Evolutionary conservation across 257 asterid species (phyloP).

Genomic region (Eucommia ulmoides): DNA sequence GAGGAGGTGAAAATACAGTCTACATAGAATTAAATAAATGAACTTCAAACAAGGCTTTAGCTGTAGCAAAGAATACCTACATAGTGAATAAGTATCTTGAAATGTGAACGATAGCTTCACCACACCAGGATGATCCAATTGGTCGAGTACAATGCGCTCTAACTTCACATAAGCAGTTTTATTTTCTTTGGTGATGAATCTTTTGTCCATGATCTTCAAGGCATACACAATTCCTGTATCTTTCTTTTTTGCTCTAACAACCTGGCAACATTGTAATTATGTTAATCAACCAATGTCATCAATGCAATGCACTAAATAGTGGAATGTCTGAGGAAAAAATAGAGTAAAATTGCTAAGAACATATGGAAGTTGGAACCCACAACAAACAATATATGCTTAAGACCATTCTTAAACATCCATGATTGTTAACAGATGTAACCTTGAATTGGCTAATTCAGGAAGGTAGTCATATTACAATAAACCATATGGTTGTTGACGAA

Average conservation of each 20-base stretch:
- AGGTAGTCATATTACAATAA: no score
- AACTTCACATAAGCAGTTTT: constrained; percentile 95
- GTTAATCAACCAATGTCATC: neutral
- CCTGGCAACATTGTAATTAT: constrained; percentile 32
- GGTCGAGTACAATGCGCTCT: constrained; percentile 98
- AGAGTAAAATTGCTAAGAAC: neutral
- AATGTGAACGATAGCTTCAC: constrained; percentile 79
- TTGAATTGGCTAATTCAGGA: neutral
- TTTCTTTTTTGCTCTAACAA: constrained; percentile 93
- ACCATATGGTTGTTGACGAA: no score
- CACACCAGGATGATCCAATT: constrained; percentile 93
- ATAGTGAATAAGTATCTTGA: constrained; percentile 89
- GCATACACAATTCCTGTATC: constrained; percentile 81
- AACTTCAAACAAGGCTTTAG: neutral
- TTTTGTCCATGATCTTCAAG: constrained; percentile 96
- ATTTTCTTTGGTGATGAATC: constrained; percentile 94
- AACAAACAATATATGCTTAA: neutral
- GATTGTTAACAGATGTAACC: no score
- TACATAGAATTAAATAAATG: neutral
- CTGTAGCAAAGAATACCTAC: constrained; percentile 37
- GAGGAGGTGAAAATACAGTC: neutral
- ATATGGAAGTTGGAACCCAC: neutral
- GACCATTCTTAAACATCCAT: neutral
- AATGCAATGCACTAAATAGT: no score
- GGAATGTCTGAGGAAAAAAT: neutral